Conservation (phyloP, 352 stramenopile species). For the Salisapilia sapeloensis region DNA sequence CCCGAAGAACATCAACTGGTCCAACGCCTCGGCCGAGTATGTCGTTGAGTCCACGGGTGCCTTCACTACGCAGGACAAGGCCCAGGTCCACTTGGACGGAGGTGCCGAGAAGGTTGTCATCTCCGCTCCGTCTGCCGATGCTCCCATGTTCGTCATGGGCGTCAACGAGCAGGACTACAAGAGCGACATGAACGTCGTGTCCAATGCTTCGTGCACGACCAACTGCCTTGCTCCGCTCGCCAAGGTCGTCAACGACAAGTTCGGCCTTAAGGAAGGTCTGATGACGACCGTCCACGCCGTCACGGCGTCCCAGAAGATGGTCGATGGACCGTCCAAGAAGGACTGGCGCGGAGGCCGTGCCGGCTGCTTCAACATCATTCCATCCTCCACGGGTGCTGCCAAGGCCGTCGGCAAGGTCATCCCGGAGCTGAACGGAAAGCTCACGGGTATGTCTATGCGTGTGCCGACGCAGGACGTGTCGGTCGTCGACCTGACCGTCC, state of each 20-base stretch:
- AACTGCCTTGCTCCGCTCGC: constrained; percentile 97
- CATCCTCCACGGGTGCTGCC: constrained; percentile 94
- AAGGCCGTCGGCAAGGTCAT: constrained; percentile 99
- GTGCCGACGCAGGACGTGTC: constrained; percentile 82
- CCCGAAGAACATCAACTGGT: constrained; percentile 89
- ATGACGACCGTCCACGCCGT: constrained; percentile 99
- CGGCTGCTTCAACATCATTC: constrained; percentile 98
- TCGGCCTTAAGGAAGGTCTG: constrained; percentile 95
- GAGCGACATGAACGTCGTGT: constrained; percentile 91
- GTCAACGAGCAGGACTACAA: constrained; percentile 95
- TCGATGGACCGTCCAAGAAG: constrained; percentile 96
- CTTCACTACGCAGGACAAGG: constrained; percentile 81
- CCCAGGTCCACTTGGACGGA: constrained; percentile 84
- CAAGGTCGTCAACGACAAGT: constrained; percentile 98
- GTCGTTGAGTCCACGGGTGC: constrained; percentile 84
- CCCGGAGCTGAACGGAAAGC: constrained; percentile 82
- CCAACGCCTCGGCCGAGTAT: constrained; percentile 82
- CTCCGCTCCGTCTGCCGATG: constrained; percentile 95
- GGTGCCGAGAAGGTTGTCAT: constrained; percentile 95
- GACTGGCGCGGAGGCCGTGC: constrained; percentile 96
- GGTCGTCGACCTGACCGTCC: constrained; percentile 79
- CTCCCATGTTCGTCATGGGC: constrained; percentile 97
- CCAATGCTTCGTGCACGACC: constrained; percentile 97
- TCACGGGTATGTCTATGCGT: constrained; percentile 87
- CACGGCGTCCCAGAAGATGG: constrained; percentile 94